Base-by-base conservation (phyloP, 2,329 filamentous ascomycete genomes). In the Trichoderma afroharzianum region DNA sequence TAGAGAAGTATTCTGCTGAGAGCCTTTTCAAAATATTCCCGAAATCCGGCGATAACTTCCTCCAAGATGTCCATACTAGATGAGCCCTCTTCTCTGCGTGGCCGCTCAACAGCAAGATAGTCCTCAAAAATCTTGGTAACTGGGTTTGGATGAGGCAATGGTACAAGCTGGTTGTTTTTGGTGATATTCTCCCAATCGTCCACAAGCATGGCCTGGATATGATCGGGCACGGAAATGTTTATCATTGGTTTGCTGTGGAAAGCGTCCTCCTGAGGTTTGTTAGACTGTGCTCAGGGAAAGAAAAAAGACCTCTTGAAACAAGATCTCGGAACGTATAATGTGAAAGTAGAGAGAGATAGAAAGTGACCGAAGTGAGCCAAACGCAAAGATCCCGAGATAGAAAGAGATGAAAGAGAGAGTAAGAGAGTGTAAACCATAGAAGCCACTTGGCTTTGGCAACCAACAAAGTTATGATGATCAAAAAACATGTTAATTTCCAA, bases 151-250 rank as follows among this genome's bases (percentile, higher is more conserved):
- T 94, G 91, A 0, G 96, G 96, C 18, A 99, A 85, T 2, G 93
- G 91, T 36, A 98, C 93, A 4, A 98, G 90, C 79, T 95, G 93
- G 76, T 94, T 90, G 79, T 97, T 96, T 83, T 98, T 98, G 71
- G 96, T 99, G 73, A 99, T 91, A 77, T 98, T 97, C 81, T 99
- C 96, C 96, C 96, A 99, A 81, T 99, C 96, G 79, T 99, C 96
- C 26, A 99, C 96, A 3, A 99, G 89, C 74, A 97, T 88, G 18
- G 93, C 93, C 84, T 98, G 98, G 75, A 99, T 87, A 75, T 92
- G 90, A 79, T 98, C 96, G 0, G 96, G 94, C 74, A 98, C 90
- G 63, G 91, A 87, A 55, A 99, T 88, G 76, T 94, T 93, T 77
- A 99, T 92, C 21, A 94, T 93, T 24, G 95, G 95, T 71, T 94